These are phyloP conservation scores for Termitomyces sp. DNA, from an alignment of 768 basidiomycete species.

Conservation along the genomic window DNA sequence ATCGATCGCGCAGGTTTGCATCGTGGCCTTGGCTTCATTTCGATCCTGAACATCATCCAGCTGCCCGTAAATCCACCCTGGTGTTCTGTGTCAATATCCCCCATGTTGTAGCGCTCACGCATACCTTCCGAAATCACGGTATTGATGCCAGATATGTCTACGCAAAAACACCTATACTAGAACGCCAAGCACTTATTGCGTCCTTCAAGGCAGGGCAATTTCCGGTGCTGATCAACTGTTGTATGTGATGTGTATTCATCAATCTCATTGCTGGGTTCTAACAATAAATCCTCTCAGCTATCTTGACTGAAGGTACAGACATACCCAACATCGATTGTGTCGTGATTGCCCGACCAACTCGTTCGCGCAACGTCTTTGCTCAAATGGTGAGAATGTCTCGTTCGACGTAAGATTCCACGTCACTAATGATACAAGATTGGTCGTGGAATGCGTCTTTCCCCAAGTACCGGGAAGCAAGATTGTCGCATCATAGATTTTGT, in stretches of 20 bases:
- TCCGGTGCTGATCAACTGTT: conserved; percentile 89
- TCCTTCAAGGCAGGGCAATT: conserved; percentile 71
- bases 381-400: conserved; percentile 69
- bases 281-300: conserved; percentile 40
- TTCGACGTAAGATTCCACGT: neutral
- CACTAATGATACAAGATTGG: conserved; percentile 61
- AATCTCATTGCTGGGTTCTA: neutral
- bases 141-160: conserved; percentile 84
- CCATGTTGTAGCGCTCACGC: conserved; percentile 76
- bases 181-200: conserved; percentile 61
- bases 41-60: conserved; percentile 24
- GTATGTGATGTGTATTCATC: conserved; percentile 31
- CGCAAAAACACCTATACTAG: conserved; percentile 57
- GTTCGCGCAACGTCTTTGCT: conserved; percentile 83
- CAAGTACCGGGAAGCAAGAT: conserved; percentile 73
- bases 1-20: conserved; percentile 75
- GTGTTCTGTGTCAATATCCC: conserved; percentile 88
- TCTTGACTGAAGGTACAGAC: conserved; percentile 92
- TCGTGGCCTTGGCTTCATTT: neutral
- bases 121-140: conserved; percentile 66
- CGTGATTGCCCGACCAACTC: conserved; percentile 82
- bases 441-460: conserved; percentile 85
- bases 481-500: conserved; percentile 93
- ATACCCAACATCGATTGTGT: conserved; percentile 95
- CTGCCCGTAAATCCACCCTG: conserved; percentile 76